A percentile compares a stretch with the other conserved stretches of the same genome.
Conservation (phyloP, 2,329 filamentous ascomycete species). For the Fusarium newnesense region DNA sequence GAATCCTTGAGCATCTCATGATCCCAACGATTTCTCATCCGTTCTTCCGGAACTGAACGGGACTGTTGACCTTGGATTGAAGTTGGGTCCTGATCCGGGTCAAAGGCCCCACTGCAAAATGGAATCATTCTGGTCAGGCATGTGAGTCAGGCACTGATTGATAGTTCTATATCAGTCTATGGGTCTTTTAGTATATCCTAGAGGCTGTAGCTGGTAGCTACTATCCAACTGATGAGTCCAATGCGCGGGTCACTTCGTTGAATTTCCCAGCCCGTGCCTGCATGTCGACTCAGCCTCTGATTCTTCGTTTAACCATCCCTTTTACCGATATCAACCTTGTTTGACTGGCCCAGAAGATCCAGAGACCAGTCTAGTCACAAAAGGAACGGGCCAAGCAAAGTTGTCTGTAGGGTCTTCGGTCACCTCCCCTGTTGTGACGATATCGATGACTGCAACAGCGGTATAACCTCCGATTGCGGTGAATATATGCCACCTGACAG, state of each 20-base stretch:
- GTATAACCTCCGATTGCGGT: constrained; percentile 55
- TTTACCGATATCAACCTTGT: not conserved
- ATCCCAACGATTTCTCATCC: not conserved
- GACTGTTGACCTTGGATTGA: not conserved
- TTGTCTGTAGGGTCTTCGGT: constrained; percentile 40
- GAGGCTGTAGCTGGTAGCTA: no score
- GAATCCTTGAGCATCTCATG: accelerated
- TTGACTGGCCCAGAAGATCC: not conserved
- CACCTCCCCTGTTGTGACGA: constrained; percentile 50
- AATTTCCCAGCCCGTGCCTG: accelerated
- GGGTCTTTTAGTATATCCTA: no score
- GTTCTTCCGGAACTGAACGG: not conserved
- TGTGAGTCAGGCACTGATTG: not conserved
- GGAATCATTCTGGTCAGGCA: not conserved
- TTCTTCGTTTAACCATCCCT: not conserved
- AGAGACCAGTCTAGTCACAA: constrained; percentile 31
- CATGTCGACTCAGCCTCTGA: no score
- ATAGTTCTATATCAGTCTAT: accelerated
- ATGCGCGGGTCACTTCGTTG: accelerated
- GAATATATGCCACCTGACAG: constrained; percentile 54
- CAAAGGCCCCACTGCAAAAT: not conserved
- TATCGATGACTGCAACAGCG: constrained; percentile 51
- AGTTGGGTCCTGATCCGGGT: not conserved
- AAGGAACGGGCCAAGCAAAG: constrained; percentile 51
- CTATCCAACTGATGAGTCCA: accelerated